Conservation (phyloP, 371 early-diverging fungal genomes). For the Mortierella sp. region DNA sequence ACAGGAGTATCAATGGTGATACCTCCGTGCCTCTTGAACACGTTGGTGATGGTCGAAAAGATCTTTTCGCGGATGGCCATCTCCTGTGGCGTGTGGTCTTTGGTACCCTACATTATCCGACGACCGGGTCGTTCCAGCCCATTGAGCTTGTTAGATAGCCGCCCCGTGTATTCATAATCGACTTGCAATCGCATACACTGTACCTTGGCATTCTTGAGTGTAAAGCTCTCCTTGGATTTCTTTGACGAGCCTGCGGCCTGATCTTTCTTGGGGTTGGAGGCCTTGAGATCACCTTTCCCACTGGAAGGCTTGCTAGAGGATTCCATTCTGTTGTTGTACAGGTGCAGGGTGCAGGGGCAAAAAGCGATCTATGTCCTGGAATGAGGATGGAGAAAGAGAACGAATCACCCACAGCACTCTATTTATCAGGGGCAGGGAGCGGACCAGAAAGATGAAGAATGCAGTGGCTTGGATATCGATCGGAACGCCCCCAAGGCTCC, state of each 20-base stretch:
- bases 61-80: constrained; percentile 95
- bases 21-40: constrained; percentile 97
- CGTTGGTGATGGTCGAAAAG: constrained; percentile 82
- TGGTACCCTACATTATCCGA: constrained; percentile 83
- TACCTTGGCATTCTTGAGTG: constrained; percentile 83
- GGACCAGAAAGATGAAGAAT: too few species aligned
- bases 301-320: constrained; percentile 65
- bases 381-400: constrained; percentile 1
- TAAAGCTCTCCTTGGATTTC: constrained; percentile 58
- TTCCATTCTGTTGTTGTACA: too few species aligned
- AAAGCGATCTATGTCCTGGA: background rate
- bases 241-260: too few species aligned
- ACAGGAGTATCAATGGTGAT: constrained; percentile 99
- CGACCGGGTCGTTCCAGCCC: background rate
- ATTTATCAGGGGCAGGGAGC: too few species aligned
- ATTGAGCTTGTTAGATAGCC: background rate
- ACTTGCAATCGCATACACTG: too few species aligned
- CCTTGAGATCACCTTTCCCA: constrained; percentile 69
- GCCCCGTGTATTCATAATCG: too few species aligned
- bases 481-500: too few species aligned
- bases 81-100: constrained; percentile 95
- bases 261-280: constrained; percentile 64
- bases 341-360: too few species aligned
- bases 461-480: too few species aligned
- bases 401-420: too few species aligned